These are phyloP conservation scores for Yarrowia galli DNA, from an alignment of 1,139 yeast species.

Conservation along the genomic window DNA sequence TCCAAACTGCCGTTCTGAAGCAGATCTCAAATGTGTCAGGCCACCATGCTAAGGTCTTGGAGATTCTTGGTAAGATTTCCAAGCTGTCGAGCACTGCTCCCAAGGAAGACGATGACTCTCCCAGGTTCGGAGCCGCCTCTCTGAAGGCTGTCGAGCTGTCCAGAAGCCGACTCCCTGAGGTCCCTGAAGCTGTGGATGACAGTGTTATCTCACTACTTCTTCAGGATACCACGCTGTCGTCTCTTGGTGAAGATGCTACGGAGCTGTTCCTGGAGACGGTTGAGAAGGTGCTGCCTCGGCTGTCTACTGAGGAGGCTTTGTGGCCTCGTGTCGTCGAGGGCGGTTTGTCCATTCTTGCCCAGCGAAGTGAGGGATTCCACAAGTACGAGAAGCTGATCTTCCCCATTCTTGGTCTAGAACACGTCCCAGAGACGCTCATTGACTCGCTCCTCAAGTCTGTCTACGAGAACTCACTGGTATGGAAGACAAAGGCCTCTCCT, in stretches of 20 bases:
- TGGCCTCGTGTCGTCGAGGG: constrained; percentile 32
- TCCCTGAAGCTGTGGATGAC: constrained; percentile 31
- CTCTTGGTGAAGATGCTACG: constrained; percentile 10
- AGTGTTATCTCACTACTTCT: constrained; percentile 16
- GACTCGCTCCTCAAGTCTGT: constrained; percentile 15
- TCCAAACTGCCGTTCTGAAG: constrained; percentile 33
- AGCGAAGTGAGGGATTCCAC: constrained; percentile 26
- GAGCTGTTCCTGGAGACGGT: constrained; percentile 24
- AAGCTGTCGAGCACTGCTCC: constrained; percentile 19
- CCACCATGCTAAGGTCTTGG: constrained; percentile 29
- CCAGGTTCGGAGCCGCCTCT: constrained; percentile 25
- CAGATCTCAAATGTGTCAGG: constrained; percentile 26
- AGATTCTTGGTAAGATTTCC: constrained; percentile 25
- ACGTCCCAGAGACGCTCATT: constrained; percentile 24
- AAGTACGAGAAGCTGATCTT: constrained; percentile 27
- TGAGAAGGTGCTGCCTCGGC: constrained; percentile 28
- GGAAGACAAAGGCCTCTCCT: constrained; percentile 24
- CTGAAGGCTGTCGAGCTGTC: constrained; percentile 27
- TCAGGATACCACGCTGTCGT: constrained; percentile 17
- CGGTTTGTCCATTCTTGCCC: constrained; percentile 20
- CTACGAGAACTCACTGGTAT: constrained; percentile 33
- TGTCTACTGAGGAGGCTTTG: constrained; percentile 22
- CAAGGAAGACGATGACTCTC: constrained; percentile 16
- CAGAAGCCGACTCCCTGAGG: constrained; percentile 25
- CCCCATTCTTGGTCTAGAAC: constrained; percentile 22